Evolutionary conservation across 2,329 filamentous ascomycete species (phyloP).

Genomic region (Lasiodiplodia sp.): DNA sequence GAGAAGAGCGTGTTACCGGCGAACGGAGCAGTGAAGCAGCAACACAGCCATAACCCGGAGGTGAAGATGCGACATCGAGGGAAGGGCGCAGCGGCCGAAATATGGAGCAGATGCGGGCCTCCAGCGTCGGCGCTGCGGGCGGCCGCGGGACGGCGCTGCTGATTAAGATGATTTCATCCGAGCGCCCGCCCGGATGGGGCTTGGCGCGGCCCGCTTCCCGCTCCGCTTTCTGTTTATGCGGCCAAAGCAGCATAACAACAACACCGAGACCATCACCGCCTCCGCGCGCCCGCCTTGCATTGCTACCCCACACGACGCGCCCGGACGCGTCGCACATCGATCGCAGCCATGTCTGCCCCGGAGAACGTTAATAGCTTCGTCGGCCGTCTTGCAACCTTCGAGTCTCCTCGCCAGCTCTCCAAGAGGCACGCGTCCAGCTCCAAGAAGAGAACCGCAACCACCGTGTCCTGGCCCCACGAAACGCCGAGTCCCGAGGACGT

Average conservation of each 20-base stretch:
- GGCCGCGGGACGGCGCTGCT: constrained; percentile 7
- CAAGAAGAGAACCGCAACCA: constrained; percentile 66
- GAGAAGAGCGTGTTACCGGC: constrained; percentile 22
- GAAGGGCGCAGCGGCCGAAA: neutral
- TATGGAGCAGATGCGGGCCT: constrained; percentile 27
- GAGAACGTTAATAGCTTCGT: constrained; percentile 70
- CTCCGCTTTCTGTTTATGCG: constrained; percentile 5
- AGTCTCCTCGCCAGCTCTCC: constrained; percentile 65
- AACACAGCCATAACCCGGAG: constrained; percentile 21
- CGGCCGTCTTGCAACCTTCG: constrained; percentile 82
- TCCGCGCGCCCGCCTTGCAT: constrained; percentile 12
- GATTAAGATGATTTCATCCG: constrained; percentile 29
- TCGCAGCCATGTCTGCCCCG: constrained; percentile 41
- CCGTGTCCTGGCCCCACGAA: constrained; percentile 76
- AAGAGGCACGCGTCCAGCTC: constrained; percentile 75
- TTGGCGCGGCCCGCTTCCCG: constrained; percentile 22
- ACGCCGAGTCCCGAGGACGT: constrained; percentile 71
- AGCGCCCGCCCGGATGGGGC: constrained; percentile 8
- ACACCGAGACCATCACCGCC: constrained; percentile 8
- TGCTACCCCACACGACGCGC: constrained; percentile 20
- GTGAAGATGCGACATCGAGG: constrained; percentile 14
- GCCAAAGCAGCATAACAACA: constrained; percentile 11
- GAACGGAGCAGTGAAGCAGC: constrained; percentile 1
- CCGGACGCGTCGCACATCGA: constrained; percentile 14
- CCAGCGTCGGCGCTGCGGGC: constrained; percentile 13